Base-by-base conservation (phyloP, 1,139 yeast species). In the Sugiyamaella xylanicola region DNA sequence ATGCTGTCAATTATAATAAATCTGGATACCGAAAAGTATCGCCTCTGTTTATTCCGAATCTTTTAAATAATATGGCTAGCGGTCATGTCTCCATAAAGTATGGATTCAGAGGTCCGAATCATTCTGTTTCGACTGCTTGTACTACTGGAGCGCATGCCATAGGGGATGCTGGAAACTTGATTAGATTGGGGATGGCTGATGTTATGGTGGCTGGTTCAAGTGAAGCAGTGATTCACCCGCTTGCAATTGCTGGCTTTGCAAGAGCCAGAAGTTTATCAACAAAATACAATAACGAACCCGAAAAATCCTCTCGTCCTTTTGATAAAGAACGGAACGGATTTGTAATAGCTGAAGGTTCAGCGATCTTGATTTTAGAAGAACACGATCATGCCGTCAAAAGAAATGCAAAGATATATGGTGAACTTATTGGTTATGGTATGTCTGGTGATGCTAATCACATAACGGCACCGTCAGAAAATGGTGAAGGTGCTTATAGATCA, bases 71-170 rank as follows among this genome's bases (percentile, higher is more conserved):
- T 70, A 95, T 95, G 98, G 97, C 97, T 0, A 91, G 93, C 0
- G 98, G 99, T 1, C 86, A 91, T 62, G 81, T 93, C 3, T 86
- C 97, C 3, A 92, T 93, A 56, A 79, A 82, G 61, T 82, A 84
- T 65, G 86, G 87, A 2, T 73, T 90, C 35, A 76, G 80, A 63
- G 99, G 99, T 0, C 96, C 97, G 1, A 83, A 88, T 55, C 97
- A 91, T 68, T 77, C 96, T 0, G 95, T 86, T 0, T 82, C 96
- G 1, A 91, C 98, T 0, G 99, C 99, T 0, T 95, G 99, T 74
- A 96, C 99, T 2, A 91, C 99, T 0, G 99, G 99, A 0, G 81
- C 88, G 29, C 95, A 93, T 67, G 82, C 97, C 0, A 85, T 95
- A 55, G 98, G 99, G 1, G 99, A 95, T 68, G 97, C 97, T 0